Evolutionary conservation across 208 protist genomes (phyloP), one percentile per base, ranked within the genome.

Genomic region (Trypanosoma cruzi): DNA sequence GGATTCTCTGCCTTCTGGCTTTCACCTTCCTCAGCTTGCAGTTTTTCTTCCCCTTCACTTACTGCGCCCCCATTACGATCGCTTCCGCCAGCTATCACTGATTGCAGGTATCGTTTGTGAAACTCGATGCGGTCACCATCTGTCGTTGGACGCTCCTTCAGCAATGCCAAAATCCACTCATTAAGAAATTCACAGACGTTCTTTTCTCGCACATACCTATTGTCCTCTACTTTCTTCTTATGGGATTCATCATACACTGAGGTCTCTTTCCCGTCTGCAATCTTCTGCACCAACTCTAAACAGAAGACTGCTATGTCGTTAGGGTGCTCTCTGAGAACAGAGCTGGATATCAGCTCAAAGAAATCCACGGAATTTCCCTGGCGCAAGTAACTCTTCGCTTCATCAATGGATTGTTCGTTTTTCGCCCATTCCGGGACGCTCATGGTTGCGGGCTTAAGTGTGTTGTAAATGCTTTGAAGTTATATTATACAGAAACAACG

Each of bases 101-200:
- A 71, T 42, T 85, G 70, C 31, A 97, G 73, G 64, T 94, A 97
- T 26, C 63, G 73, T 67, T 91, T 84, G 79, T 97, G 93, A 60
- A 97, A 97, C 18, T 82, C 72, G 56, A 97, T 75, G 16, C 84
- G 71, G 42, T 88, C 90, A 20, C 73, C 58, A 62, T 93, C 86
- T 18, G 80, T 81, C 18, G 53, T 66, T 0, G 88, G 90, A 16
- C 86, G 81, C 67, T 86, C 83, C 53, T 77, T 74, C 24, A 97
- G 77, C 61, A 97, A 75, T 48, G 90, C 89, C 46, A 97, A 69
- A 59, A 97, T 76, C 90, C 93, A 97, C 34, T 73, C 76, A 73
- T 97, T 90, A 28, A 97, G 53, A 71, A 97, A 96, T 57, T 92
- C 89, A 63, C 82, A 92, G 49, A 97, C 69, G 57, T 81, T 77